phyloP scores from a whole-genome alignment of 345 rosid species.

The Cochlearia excelsa region DNA sequence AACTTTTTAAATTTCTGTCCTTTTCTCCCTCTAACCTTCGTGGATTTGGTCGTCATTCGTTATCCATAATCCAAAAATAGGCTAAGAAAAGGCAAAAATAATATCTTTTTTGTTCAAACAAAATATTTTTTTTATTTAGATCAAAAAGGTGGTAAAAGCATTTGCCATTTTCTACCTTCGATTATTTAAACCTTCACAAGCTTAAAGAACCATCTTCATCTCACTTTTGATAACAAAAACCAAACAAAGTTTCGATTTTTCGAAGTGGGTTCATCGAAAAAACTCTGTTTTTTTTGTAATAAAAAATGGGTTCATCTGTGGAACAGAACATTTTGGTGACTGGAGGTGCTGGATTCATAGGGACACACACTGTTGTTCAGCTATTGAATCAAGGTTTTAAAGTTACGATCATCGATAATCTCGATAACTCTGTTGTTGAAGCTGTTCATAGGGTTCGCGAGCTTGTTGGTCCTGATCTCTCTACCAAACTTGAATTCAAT shows the following conservation, averaged over 20 bases:
- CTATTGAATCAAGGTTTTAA: conserved; percentile 72
- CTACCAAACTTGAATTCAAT: conserved; percentile 69
- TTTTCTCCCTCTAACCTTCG: conserved; percentile 13
- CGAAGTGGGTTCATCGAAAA: conserved; percentile 9
- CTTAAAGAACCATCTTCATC: conserved; percentile 15
- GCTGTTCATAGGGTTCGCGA: conserved; percentile 78
- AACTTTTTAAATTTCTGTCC: neutral
- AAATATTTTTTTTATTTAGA: conserved; percentile 20
- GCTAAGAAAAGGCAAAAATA: conserved; percentile 7
- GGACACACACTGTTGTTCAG: conserved; percentile 85
- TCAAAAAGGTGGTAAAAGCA: neutral
- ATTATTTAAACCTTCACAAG: conserved; percentile 27
- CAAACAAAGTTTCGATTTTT: conserved; percentile 14
- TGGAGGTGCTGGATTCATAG: conserved; percentile 97
- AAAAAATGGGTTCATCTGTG: conserved; percentile 39
- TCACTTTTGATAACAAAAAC: neutral
- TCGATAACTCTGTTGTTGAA: conserved; percentile 73
- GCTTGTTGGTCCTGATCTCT: conserved; percentile 72
- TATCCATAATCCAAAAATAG: conserved; percentile 36
- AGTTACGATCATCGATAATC: conserved; percentile 81
- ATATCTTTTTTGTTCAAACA: conserved; percentile 13
- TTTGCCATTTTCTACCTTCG: neutral
- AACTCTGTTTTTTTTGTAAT: neutral
- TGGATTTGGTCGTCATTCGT: conserved; percentile 35
- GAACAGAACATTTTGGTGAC: conserved; percentile 73